Evolutionary conservation across 2,329 filamentous ascomycete genomes (phyloP).

Genomic region (Ceratocystis ficicola): DNA sequence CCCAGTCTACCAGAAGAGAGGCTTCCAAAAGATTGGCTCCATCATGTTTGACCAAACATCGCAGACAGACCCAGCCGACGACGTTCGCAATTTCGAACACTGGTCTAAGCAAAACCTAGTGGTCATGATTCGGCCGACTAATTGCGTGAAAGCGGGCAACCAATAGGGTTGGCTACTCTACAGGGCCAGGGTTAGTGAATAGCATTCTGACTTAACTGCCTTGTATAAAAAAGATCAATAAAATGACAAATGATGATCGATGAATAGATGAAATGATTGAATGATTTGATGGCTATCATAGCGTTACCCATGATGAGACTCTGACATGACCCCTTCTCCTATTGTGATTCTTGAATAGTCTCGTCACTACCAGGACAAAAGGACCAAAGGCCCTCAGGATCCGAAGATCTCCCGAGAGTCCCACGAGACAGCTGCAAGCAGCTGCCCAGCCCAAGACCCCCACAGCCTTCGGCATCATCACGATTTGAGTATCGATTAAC

Average conservation of each 20-base stretch:
- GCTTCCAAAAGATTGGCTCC: slow-evolving; percentile 15
- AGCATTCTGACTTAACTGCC: no score
- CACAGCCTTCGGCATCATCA: not conserved
- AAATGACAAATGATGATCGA: no score
- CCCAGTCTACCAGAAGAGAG: slow-evolving; percentile 18
- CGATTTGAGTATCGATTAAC: not conserved
- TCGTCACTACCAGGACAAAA: not conserved
- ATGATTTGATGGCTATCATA: no score
- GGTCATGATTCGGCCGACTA: slow-evolving; percentile 17
- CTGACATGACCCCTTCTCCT: not conserved
- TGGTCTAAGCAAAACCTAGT: slow-evolving; percentile 18
- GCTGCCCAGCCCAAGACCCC: not conserved
- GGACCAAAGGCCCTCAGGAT: not conserved
- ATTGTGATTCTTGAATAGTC: not conserved
- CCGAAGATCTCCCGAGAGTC: not conserved
- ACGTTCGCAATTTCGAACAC: slow-evolving; percentile 11
- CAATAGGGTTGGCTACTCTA: not conserved
- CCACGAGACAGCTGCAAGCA: not conserved
- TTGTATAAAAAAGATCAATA: no score
- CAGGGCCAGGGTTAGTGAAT: no score
- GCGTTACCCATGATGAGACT: not conserved
- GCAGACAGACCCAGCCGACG: not conserved
- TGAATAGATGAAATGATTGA: no score
- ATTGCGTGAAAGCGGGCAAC: not conserved
- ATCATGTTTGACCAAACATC: slow-evolving; percentile 18